Base-by-base conservation (phyloP, 345 rosid genomes). In the Aquilaria yunnanensis region DNA sequence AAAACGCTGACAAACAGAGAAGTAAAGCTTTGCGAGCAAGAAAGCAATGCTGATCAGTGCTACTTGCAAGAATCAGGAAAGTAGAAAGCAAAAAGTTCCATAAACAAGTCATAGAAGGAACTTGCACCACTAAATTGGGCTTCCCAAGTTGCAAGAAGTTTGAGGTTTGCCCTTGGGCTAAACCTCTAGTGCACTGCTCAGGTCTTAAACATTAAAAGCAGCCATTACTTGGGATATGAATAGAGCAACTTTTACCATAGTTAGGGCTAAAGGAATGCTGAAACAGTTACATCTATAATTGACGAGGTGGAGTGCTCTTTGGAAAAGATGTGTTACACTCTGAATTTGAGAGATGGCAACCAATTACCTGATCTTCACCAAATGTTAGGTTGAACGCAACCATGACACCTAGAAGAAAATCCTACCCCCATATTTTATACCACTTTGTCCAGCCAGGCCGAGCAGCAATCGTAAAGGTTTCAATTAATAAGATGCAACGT, bases 341-440 rank as follows among this genome's bases (percentile, higher is more conserved):
- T 16, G 23, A 16, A 16, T 0, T 16, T 16, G 23, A 16, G 23
- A 16, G 43, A 5, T 37, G 43, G 43, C 43, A 37, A 37, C 7
- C 43, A 37, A 37, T 37, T 37, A 94, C 99, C 96, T 85, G 81
- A 67, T 72, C 70, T 76, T 66, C 73, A 70, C 56, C 46, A 10
- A 81, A 81, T 59, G 90, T 77, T 62, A 94, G 72, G 74, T 75
- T 74, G 62, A 94, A 94, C 1, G 96, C 85, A 62, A 90, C 74
- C 97, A 94, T 76, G 80, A 83, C 65, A 65, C 78, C 85, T 41
- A 94, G 72, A 71, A 72, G 85, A 72, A 94, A 72, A 78, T 94
- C 96, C 78, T 94, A 97, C 78, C 97, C 83, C 95, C 95, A 67
- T 86, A 94, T n/a, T n/a, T n/a, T n/a, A n/a, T n/a, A n/a, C 23